Percentiles rank a stretch among this genome's conserved stretches.
These are phyloP conservation scores for Zygosaccharomyces rouxii DNA, from an alignment of 805 yeast species.

Conservation along the genomic window DNA sequence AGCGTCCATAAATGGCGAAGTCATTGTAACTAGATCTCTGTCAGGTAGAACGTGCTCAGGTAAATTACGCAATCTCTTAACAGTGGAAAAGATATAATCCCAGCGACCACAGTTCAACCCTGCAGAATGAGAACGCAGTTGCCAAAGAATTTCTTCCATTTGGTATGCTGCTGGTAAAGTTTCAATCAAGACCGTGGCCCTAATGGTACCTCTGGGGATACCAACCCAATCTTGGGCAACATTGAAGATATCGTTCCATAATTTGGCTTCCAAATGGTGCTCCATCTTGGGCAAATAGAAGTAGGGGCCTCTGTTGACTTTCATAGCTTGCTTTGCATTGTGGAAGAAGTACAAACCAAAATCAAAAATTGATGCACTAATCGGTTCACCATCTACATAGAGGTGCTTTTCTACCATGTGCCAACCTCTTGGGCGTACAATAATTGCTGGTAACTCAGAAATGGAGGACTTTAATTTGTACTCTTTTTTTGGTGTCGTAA, in stretches of 20 bases:
- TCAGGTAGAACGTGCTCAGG: conserved; percentile 69
- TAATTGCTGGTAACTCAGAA: conserved; percentile 55
- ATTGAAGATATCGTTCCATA: conserved; percentile 79
- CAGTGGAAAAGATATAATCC: conserved; percentile 82
- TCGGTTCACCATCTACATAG: conserved; percentile 67
- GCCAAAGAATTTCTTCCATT: conserved; percentile 78
- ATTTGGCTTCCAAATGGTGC: conserved; percentile 74
- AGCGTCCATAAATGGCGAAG: conserved; percentile 74
- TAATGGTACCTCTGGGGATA: conserved; percentile 69
- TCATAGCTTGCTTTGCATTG: conserved; percentile 59
- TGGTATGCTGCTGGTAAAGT: conserved; percentile 84
- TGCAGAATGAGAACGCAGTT: conserved; percentile 69
- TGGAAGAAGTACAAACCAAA: conserved; percentile 75
- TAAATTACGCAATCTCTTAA: conserved; percentile 68
- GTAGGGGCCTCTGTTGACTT: conserved; percentile 72
- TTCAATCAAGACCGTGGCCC: conserved; percentile 79
- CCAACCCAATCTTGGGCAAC: conserved; percentile 69
- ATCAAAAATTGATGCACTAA: conserved; percentile 73
- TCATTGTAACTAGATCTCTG: conserved; percentile 74
- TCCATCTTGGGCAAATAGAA: conserved; percentile 84
- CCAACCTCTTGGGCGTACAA: conserved; percentile 88
- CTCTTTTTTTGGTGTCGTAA: conserved; percentile 41
- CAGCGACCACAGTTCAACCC: conserved; percentile 88
- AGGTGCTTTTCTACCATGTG: conserved; percentile 75
- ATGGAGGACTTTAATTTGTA: conserved; percentile 48